Base-by-base conservation (phyloP, 805 yeast genomes). In the Lachancea meyersii region DNA sequence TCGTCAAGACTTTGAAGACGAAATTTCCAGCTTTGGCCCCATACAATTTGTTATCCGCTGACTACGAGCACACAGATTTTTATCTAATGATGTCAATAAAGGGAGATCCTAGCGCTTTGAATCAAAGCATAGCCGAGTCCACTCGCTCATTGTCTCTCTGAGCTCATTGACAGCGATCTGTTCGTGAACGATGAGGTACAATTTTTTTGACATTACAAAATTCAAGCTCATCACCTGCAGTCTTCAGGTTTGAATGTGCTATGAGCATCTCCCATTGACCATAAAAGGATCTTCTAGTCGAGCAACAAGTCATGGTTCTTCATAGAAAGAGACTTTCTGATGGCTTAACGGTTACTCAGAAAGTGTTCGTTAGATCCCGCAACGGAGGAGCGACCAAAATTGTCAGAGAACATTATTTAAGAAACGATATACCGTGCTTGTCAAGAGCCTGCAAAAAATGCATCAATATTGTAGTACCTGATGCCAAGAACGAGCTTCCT, bases 381-480 rank as follows among this genome's bases (percentile, higher is more conserved):
- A 79, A 83, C 48, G 97, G 97, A 8, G 81, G 82, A 35, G 96
- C 97, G 4, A 74, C 88, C 27, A 91, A 93, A 61, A 76, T 93
- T 21, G 95, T 91, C 8, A 74, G 97, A 51, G 99, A 93, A 60
- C 98, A 91, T 63, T 93, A 93, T 59, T 69, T 93, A 44, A 75
- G 98, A 62, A 78, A 77, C 41, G 99, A 93, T 64, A 87, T 93
- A 39, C 95, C 97, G 16, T 93, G 98, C 64, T 79, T 82, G 41
- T 86, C 96, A 2, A 71, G 68, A 49, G 68, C 76, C 1, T 93
- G 98, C 64, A 55, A 65, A 8, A 59, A 55, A 27, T 93, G 99
- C 63, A 64, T 68, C 10, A 65, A 65, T 20, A 68, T 72, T 23
- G 66, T 76, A 11, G 64, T 58, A 21, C 73, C 84, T 6, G 80